phyloP scores from a whole-genome alignment of 768 basidiomycete genomes.

The Heimioporus sp. region DNA sequence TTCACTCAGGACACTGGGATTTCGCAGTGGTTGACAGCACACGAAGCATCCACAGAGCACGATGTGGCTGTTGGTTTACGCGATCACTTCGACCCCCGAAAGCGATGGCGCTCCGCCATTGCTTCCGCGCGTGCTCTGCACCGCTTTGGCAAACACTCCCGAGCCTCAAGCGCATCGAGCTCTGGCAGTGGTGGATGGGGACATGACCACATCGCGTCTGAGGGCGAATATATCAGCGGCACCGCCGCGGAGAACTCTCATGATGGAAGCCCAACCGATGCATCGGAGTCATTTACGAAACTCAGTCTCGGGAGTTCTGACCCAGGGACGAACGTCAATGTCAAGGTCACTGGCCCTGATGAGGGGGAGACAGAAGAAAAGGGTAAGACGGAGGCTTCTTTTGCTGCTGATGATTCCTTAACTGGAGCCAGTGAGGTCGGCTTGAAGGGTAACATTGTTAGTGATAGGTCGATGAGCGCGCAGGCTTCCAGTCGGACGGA shows the following conservation, averaged over 20 bases:
- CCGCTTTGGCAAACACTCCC: slow-evolving; percentile 29
- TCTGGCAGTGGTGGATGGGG: slow-evolving; percentile 37
- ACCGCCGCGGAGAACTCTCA: slow-evolving; percentile 29
- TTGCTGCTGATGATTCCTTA: slow-evolving; percentile 17
- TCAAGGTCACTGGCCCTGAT: slow-evolving; percentile 37
- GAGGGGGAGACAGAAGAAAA: slow-evolving; percentile 20
- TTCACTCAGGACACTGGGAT: background rate
- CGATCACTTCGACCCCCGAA: slow-evolving; percentile 77
- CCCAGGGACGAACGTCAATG: slow-evolving; percentile 41
- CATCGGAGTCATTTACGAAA: slow-evolving; percentile 22
- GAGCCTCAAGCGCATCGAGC: slow-evolving; percentile 27
- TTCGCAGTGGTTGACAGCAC: slow-evolving; percentile 69
- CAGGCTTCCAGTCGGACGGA: background rate
- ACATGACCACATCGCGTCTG: slow-evolving; percentile 27
- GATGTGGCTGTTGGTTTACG: slow-evolving; percentile 74
- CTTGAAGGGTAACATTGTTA: slow-evolving; percentile 10
- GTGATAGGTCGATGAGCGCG: slow-evolving; percentile 1
- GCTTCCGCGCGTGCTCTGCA: slow-evolving; percentile 41
- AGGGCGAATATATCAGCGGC: slow-evolving; percentile 29
- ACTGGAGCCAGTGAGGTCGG: slow-evolving; percentile 15
- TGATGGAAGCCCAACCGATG: slow-evolving; percentile 26
- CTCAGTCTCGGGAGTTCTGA: slow-evolving; percentile 29
- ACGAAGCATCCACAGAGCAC: slow-evolving; percentile 63
- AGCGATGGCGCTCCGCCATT: slow-evolving; percentile 74
- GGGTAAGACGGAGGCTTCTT: slow-evolving; percentile 24